Evolutionary conservation across 2,329 filamentous ascomycete genomes (phyloP).

Genomic region (Raffaelea deltoideospora): DNA sequence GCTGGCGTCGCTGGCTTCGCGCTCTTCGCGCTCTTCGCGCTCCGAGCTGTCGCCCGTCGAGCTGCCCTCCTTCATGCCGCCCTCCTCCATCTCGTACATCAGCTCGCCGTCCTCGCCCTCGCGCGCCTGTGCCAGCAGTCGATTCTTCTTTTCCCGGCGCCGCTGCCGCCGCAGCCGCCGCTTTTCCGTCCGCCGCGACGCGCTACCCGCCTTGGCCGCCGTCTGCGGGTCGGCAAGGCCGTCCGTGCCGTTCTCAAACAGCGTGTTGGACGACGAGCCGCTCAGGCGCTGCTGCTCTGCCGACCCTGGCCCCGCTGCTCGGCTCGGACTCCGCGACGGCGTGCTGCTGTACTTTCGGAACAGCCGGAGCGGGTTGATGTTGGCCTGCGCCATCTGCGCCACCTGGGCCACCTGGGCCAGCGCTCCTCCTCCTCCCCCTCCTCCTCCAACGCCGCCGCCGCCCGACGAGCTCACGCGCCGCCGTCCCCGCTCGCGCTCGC

Average conservation of each 20-base stretch:
- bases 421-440: too few relatives aligned
- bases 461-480: slow-evolving; percentile 25
- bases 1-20: too few relatives aligned
- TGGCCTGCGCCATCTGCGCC: too few relatives aligned
- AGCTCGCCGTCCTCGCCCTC: slow-evolving; percentile 58
- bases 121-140: slow-evolving; percentile 34
- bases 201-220: background rate
- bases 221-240: slow-evolving; percentile 21
- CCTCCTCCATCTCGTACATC: slow-evolving; percentile 87
- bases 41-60: slow-evolving; percentile 47
- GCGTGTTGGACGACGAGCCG: background rate
- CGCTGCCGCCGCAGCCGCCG: slow-evolving; percentile 32
- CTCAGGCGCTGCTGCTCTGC: too few relatives aligned
- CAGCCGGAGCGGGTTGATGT: background rate
- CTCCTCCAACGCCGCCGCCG: too few relatives aligned
- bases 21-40: slow-evolving; percentile 43
- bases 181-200: slow-evolving; percentile 22
- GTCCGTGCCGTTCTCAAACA: slow-evolving; percentile 14
- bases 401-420: too few relatives aligned
- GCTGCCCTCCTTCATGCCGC: slow-evolving; percentile 52
- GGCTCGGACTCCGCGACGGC: slow-evolving; percentile 2
- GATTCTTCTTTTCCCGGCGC: slow-evolving; percentile 37
- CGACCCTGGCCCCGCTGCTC: too few relatives aligned
- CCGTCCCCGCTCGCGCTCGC: slow-evolving; percentile 31
- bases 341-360: background rate